phyloP scores from a whole-genome alignment of 2,329 filamentous ascomycete genomes.

The Colletotrichum aenigma region DNA sequence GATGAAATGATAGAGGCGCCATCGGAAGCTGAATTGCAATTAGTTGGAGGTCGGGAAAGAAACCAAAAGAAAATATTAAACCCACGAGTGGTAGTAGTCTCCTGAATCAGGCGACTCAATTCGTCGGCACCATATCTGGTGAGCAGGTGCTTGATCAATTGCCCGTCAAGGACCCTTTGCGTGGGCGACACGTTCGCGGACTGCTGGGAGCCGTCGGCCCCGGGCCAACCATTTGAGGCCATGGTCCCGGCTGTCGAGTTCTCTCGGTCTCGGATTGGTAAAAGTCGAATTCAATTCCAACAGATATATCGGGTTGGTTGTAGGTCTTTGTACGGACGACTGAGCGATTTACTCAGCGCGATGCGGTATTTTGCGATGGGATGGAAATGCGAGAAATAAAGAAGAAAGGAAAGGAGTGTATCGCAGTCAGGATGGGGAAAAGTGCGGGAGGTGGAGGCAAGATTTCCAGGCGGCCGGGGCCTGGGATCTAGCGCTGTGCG shows the following conservation, averaged over 20 bases:
- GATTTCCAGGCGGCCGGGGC: slow-evolving; percentile 18
- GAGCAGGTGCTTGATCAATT: slow-evolving; percentile 38
- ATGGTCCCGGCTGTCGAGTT: slow-evolving; percentile 6
- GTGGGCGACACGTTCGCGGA: slow-evolving; percentile 16
- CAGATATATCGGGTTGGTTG: not conserved
- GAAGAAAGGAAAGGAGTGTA: slow-evolving; percentile 13
- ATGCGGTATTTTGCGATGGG: not conserved
- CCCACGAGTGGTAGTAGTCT: slow-evolving; percentile 34
- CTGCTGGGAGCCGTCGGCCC: slow-evolving; percentile 31
- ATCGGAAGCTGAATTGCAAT: slow-evolving; percentile 24
- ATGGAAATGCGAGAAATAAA: not conserved
- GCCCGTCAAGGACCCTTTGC: slow-evolving; percentile 31
- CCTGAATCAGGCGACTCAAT: slow-evolving; percentile 34
- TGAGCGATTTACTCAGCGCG: not conserved
- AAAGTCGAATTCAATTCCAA: not conserved
- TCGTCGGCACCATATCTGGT: slow-evolving; percentile 36
- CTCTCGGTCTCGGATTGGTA: not conserved
- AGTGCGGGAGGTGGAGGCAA: slow-evolving; percentile 4
- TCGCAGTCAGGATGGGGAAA: slow-evolving; percentile 4
- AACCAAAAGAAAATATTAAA: slow-evolving; percentile 4
- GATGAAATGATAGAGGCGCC: slow-evolving; percentile 37
- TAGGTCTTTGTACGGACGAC: not conserved
- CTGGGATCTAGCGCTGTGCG: slow-evolving; percentile 18
- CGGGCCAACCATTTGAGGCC: slow-evolving; percentile 33
- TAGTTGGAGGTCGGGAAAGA: not conserved